Evolutionary conservation across 306 rosid genomes (phyloP), one percentile per base, ranked within the genome.

Genomic region (Rosa lucieae): DNA sequence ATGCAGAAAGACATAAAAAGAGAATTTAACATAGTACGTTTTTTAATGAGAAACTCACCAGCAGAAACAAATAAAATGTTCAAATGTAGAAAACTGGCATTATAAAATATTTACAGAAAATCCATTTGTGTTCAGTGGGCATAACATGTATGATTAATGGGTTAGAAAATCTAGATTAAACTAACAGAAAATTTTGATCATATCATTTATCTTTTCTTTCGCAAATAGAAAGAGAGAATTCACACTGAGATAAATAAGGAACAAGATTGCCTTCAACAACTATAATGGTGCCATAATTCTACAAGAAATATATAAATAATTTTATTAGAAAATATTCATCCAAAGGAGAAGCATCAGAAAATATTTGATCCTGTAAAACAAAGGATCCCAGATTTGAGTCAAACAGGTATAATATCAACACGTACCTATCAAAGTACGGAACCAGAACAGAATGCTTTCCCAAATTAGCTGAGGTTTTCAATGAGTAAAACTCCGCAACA

Each of bases 341-440:
- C 21, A 14, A 23, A 20, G 53, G 20, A 43, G 32, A 40, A 56
- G 47, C 13, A 7, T 67, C 47, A 39, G 42, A 32, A 21, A 32
- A 67, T 44, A 53, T 48, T 51, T 59, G 44, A 63, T 29, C 73
- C 62, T 37, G 62, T 40, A 55, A 77, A 66, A 70, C 78, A 82
- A 76, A 10, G 39, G 39, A 68, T 77, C 37, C 3, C 17, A 47
- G 5, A 76, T 46, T 59, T 46, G 63, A 74, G 48, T 37, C 14
- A 51, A 70, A 78, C 10, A 67, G 68, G 74, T 77, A 0, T 13
- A 70, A 15, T 70, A 23, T 67, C 70, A 71, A 68, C 21, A 11
- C 78, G 2, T 94, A 94, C 99, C 99, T 81, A 21, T 67, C 85
- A 76, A 82, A 88, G 74, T 86, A 87, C 3, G 99, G 99, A 73